Evolutionary conservation across 2,329 filamentous ascomycete genomes (phyloP).

Genomic region (Tolypocladium inflatum): DNA sequence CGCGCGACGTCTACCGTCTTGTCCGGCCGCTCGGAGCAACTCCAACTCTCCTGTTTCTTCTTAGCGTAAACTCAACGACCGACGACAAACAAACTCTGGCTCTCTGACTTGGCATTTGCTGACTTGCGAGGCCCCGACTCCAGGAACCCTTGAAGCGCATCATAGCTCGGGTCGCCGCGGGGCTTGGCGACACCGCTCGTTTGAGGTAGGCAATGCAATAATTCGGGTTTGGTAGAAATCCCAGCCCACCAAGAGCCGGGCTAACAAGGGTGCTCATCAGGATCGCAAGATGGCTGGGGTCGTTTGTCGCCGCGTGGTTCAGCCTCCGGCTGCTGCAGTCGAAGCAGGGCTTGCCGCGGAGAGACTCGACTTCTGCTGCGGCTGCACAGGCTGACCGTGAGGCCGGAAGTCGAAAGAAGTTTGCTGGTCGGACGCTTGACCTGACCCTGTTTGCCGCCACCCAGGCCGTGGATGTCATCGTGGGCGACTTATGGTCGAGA

Average conservation of each 20-base stretch:
- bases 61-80: background rate
- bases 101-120: background rate
- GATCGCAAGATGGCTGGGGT: conserved; percentile 46
- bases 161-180: conserved; percentile 13
- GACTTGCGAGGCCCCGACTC: conserved; percentile 6
- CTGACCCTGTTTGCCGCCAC: conserved; percentile 70
- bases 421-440: conserved; percentile 68
- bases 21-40: background rate
- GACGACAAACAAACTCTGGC: background rate
- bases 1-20: background rate
- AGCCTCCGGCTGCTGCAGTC: conserved; percentile 49
- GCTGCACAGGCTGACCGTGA: background rate
- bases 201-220: conserved; percentile 12
- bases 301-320: conserved; percentile 49
- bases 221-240: too few relatives aligned
- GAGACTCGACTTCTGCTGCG: conserved; percentile 9
- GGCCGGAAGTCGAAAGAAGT: conserved; percentile 9
- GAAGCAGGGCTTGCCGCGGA: conserved; percentile 26
- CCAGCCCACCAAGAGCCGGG: conserved; percentile 1
- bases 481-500: conserved; percentile 55
- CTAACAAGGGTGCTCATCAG: conserved; percentile 20
- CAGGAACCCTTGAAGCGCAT: conserved; percentile 21
- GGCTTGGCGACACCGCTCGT: conserved; percentile 14
- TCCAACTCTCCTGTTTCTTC: background rate
- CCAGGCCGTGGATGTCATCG: conserved; percentile 61